Evolutionary conservation across 805 yeast species (phyloP), one percentile per base, ranked within the genome.

Genomic region (Sporopachydermia lactativora): DNA sequence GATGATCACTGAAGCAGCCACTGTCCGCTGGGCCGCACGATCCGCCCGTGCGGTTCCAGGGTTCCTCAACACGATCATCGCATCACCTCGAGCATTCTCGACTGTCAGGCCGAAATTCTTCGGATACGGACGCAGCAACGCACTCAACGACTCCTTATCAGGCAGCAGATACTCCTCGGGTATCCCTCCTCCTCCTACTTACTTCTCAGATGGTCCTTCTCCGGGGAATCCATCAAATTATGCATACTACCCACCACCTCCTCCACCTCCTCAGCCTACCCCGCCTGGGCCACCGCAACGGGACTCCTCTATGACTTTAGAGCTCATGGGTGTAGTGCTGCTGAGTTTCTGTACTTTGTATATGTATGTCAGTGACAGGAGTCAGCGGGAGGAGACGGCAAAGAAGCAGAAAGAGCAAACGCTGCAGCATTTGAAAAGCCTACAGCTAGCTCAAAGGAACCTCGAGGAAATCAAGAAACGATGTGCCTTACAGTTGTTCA

Each of bases 401-500:
- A 46, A 51, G 16, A 53, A 52, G 37, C 39, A 53, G 2, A 49
- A 51, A 42, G 59, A 57, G n/a, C 51, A 50, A 15, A 42, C 71
- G 51, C 39, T 56, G 39, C 47, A 54, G 18, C 54, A 57, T 36
- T 52, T 55, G 42, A 57, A 59, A 41, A 49, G 54, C 3, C 39
- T 61, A n/a, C 60, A 61, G 5, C 44, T 52, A 16, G 51, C 65
- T 41, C 72, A 75, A 49, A 62, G 66, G 36, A 71, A 70, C 47
- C 68, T 66, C 52, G 64, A 68, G 38, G 65, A 64, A 18, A 70
- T 68, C 37, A 61, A 71, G 43, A 71, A 70, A 57, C 69, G 70
- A 51, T 60, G 70, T 39, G 78, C 73, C 40, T 47, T 69, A 8
- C 72, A 70, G 46, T 58, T 69, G n/a, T 49, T 73, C 18, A 67